Percentiles rank a stretch among this genome's conserved stretches.
Conservation (phyloP, 768 basidiomycete genomes). For the Tylopilus vinaceipallidus region DNA sequence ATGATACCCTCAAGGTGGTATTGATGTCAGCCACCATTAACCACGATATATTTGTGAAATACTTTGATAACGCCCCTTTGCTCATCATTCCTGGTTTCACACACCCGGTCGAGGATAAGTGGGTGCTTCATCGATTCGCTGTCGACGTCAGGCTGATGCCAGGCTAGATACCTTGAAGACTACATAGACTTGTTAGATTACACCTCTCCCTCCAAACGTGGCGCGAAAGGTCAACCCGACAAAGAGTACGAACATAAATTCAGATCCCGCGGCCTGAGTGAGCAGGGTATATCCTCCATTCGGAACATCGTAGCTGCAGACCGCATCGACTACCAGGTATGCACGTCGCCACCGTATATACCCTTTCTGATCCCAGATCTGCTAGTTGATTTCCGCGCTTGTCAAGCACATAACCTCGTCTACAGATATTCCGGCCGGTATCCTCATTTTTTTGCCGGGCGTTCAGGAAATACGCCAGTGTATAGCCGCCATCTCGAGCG, state of each 20-base stretch:
- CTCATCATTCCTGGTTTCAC: conserved; percentile 83
- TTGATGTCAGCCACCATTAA: conserved; percentile 97
- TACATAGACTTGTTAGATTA: conserved; percentile 59
- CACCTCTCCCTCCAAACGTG: conserved; percentile 36
- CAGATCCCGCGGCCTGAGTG: conserved; percentile 51
- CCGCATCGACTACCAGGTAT: conserved; percentile 71
- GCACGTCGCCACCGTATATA: not conserved
- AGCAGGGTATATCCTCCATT: conserved; percentile 49
- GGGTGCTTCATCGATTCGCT: conserved; percentile 20
- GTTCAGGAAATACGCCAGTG: conserved; percentile 84
- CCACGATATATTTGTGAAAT: conserved; percentile 77
- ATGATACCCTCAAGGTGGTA: conserved; percentile 70
- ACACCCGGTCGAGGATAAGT: conserved; percentile 76
- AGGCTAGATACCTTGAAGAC: conserved; percentile 79
- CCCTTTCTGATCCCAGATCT: not conserved
- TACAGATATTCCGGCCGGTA: conserved; percentile 49
- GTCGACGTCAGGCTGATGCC: not conserved
- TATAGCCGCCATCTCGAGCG: conserved; percentile 53
- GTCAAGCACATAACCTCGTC: conserved; percentile 61
- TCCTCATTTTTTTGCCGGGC: conserved; percentile 89
- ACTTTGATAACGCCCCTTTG: conserved; percentile 80
- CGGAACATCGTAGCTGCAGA: conserved; percentile 60
- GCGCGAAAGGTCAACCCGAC: conserved; percentile 27
- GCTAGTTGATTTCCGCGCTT: conserved; percentile 62
- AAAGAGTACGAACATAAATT: conserved; percentile 48